phyloP scores from a whole-genome alignment of 306 rosid species.

The Cucurbita ficifolia region DNA sequence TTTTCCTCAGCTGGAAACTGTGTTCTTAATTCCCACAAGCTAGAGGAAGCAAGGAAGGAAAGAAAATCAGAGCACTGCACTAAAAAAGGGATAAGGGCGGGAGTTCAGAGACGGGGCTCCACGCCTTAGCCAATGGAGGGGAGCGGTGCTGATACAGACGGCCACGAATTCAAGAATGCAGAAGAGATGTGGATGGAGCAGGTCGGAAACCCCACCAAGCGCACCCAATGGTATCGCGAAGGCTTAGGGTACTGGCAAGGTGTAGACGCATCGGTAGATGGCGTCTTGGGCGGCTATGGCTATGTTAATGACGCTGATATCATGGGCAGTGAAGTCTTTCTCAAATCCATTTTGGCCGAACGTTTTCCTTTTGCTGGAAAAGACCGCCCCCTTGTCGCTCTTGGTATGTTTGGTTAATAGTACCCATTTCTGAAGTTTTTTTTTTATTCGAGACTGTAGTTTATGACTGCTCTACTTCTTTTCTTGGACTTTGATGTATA shows the following conservation, averaged over 20 bases:
- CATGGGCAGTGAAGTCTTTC: slow-evolving; percentile 60
- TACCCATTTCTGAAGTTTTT: background rate
- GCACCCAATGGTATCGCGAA: slow-evolving; percentile 57
- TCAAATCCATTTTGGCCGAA: slow-evolving; percentile 42
- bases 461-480: background rate
- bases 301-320: slow-evolving; percentile 58
- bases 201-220: slow-evolving; percentile 49
- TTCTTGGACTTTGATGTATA: background rate
- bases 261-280: slow-evolving; percentile 74
- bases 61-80: background rate
- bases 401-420: slow-evolving; percentile 24
- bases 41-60: background rate
- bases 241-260: slow-evolving; percentile 95
- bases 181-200: slow-evolving; percentile 89
- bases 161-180: slow-evolving; percentile 51
- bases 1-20: background rate
- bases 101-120: background rate
- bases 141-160: slow-evolving; percentile 57
- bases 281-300: slow-evolving; percentile 78
- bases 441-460: background rate
- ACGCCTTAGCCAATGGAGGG: slow-evolving; percentile 26
- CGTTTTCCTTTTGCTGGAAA: slow-evolving; percentile 29
- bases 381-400: slow-evolving; percentile 53
- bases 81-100: background rate
- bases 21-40: background rate